These are phyloP conservation scores for Ceratocystis colombiana DNA, from an alignment of 2,329 filamentous ascomycete species.

Conservation along the genomic window DNA sequence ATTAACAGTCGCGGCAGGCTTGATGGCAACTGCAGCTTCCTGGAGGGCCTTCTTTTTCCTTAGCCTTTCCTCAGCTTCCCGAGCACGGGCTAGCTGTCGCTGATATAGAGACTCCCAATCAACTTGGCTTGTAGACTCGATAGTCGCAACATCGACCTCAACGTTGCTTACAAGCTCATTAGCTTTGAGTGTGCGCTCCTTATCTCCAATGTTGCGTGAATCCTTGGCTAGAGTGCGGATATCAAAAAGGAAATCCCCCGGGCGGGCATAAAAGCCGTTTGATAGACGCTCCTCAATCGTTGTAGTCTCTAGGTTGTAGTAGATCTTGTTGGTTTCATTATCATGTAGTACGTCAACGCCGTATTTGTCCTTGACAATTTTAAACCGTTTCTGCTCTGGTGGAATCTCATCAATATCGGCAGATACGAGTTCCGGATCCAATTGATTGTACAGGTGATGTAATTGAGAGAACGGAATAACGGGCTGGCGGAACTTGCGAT, in stretches of 20 bases:
- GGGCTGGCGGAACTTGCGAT: slow-evolving; percentile 76
- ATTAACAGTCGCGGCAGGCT: neutral
- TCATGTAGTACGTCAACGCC: slow-evolving; percentile 69
- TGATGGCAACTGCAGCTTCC: neutral
- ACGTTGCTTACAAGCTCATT: slow-evolving; percentile 90
- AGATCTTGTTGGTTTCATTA: slow-evolving; percentile 68
- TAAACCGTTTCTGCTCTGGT: slow-evolving; percentile 60
- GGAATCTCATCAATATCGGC: slow-evolving; percentile 43
- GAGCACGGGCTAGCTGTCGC: slow-evolving; percentile 57
- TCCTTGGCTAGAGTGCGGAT: slow-evolving; percentile 79
- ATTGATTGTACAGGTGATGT: slow-evolving; percentile 73
- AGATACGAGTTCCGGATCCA: slow-evolving; percentile 60
- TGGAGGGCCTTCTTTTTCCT: slow-evolving; percentile 44
- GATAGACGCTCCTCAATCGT: slow-evolving; percentile 94
- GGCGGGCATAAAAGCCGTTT: slow-evolving; percentile 90
- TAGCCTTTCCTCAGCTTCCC: slow-evolving; percentile 49
- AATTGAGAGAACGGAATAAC: slow-evolving; percentile 66
- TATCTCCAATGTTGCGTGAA: slow-evolving; percentile 70
- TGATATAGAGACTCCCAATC: slow-evolving; percentile 77
- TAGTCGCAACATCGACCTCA: slow-evolving; percentile 76
- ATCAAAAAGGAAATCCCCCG: slow-evolving; percentile 80
- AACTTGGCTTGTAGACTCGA: slow-evolving; percentile 56
- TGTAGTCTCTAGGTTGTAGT: slow-evolving; percentile 85
- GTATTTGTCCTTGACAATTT: slow-evolving; percentile 68
- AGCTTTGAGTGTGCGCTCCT: slow-evolving; percentile 70